Percentiles rank a stretch among this genome's conserved stretches.
Evolutionary conservation across 371 early-diverging fungal genomes (phyloP).

Genomic region (Mortierella sp.): DNA sequence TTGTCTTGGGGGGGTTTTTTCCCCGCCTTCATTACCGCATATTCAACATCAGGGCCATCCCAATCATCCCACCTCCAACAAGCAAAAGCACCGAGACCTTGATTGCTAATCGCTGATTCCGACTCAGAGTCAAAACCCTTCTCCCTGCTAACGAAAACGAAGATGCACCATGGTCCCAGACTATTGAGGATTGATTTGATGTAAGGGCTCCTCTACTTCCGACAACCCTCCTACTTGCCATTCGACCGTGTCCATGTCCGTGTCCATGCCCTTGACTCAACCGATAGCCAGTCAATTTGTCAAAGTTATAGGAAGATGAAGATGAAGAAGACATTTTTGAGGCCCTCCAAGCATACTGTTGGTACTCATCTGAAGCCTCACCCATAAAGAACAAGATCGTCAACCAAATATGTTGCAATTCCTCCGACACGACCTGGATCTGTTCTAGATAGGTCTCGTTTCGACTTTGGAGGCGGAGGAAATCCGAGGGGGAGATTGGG

Average conservation of each 20-base stretch:
- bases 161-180: too few species aligned
- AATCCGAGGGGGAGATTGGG: slow-evolving; percentile 10
- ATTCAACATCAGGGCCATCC: slow-evolving; percentile 38
- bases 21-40: background rate
- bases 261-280: too few species aligned
- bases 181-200: too few species aligned
- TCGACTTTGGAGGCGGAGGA: slow-evolving; percentile 1
- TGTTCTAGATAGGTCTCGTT: slow-evolving; percentile 12
- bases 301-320: background rate
- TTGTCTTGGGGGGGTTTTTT: background rate
- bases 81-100: slow-evolving; percentile 25
- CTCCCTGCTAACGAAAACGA: background rate
- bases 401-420: slow-evolving; percentile 25
- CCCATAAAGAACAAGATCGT: slow-evolving; percentile 31
- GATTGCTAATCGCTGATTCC: slow-evolving; percentile 18
- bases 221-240: too few species aligned
- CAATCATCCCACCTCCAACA: slow-evolving; percentile 32
- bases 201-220: too few species aligned
- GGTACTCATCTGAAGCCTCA: slow-evolving; percentile 14
- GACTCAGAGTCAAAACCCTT: slow-evolving; percentile 10
- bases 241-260: too few species aligned
- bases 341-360: too few species aligned
- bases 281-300: too few species aligned
- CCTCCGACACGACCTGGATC: slow-evolving; percentile 12
- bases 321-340: slow-evolving; percentile 11